A percentile compares a stretch with the other conserved stretches of the same genome.
These are phyloP conservation scores for Patellaria atrata DNA, from an alignment of 495 filamentous ascomycete genomes.

Conservation along the genomic window DNA sequence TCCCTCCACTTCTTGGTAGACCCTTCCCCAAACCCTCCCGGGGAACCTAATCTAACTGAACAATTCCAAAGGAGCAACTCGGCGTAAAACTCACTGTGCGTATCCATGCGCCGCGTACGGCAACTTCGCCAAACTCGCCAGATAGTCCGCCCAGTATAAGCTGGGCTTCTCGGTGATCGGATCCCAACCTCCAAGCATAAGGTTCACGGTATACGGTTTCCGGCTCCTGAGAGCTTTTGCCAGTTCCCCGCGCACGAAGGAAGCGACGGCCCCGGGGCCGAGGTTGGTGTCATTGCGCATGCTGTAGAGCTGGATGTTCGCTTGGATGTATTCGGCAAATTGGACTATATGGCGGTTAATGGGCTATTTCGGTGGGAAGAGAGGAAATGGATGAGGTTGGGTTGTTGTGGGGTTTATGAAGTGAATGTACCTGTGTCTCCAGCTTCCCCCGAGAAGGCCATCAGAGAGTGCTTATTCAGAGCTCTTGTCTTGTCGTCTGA, in stretches of 20 bases:
- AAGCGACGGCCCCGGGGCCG: slow-evolving; percentile 70
- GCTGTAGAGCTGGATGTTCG: slow-evolving; percentile 92
- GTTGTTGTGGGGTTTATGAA: neutral
- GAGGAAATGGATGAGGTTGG: slow-evolving; percentile 2
- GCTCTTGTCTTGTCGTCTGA: slow-evolving; percentile 89
- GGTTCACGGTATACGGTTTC: slow-evolving; percentile 90
- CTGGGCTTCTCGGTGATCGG: slow-evolving; percentile 72
- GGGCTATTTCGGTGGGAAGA: neutral
- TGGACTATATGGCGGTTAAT: slow-evolving; percentile 47
- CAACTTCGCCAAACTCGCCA: slow-evolving; percentile 71
- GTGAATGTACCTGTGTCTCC: slow-evolving; percentile 71
- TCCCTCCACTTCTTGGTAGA: neutral
- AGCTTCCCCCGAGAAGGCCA: slow-evolving; percentile 94
- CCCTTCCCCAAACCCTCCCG: neutral
- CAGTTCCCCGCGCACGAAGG: slow-evolving; percentile 85
- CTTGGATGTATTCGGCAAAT: slow-evolving; percentile 98
- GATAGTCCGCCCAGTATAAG: slow-evolving; percentile 94
- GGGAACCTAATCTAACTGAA: neutral
- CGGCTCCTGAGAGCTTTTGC: slow-evolving; percentile 78
- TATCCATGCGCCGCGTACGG: slow-evolving; percentile 97
- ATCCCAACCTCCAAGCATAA: slow-evolving; percentile 85
- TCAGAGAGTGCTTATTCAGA: slow-evolving; percentile 82
- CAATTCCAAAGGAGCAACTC: neutral
- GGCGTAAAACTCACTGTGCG: slow-evolving; percentile 58
- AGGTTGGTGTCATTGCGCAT: slow-evolving; percentile 95